Evolutionary conservation across 2,329 filamentous ascomycete species (phyloP).

Genomic region (Stemphylium vesicarium): DNA sequence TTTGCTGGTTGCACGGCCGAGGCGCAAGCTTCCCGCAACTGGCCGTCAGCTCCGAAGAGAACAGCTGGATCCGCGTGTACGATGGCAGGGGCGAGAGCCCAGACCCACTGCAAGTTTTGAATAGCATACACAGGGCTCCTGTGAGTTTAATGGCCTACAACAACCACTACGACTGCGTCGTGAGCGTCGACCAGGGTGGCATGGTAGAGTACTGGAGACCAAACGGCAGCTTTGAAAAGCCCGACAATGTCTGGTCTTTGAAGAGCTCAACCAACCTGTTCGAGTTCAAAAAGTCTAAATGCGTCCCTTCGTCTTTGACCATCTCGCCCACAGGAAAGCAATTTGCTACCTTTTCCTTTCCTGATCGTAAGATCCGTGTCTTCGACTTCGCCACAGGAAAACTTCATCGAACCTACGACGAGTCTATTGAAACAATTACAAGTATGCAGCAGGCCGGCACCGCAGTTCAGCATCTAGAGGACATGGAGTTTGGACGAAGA

Average conservation of each 20-base stretch:
- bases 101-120: conserved; percentile 76
- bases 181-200: conserved; percentile 86
- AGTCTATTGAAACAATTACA: conserved; percentile 85
- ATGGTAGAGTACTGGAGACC: conserved; percentile 98
- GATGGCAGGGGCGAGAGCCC: conserved; percentile 86
- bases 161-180: conserved; percentile 82
- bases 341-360: conserved; percentile 88
- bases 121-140: conserved; percentile 78
- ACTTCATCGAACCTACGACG: conserved; percentile 90
- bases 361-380: conserved; percentile 88
- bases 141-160: conserved; percentile 91
- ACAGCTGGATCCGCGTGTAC: conserved; percentile 78
- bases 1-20: conserved; percentile 89
- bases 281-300: conserved; percentile 94
- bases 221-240: conserved; percentile 82
- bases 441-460: conserved; percentile 97
- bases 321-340: conserved; percentile 86
- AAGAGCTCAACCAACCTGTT: conserved; percentile 95
- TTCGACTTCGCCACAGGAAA: conserved; percentile 93
- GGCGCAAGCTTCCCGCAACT: conserved; percentile 87
- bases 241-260: conserved; percentile 86
- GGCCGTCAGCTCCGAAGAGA: conserved; percentile 78
- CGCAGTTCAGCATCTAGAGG: conserved; percentile 78
- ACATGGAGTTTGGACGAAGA: conserved; percentile 88
- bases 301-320: conserved; percentile 78